Evolutionary conservation across 2,329 filamentous ascomycete genomes (phyloP).

Genomic region (Diaporthe nobilis): DNA sequence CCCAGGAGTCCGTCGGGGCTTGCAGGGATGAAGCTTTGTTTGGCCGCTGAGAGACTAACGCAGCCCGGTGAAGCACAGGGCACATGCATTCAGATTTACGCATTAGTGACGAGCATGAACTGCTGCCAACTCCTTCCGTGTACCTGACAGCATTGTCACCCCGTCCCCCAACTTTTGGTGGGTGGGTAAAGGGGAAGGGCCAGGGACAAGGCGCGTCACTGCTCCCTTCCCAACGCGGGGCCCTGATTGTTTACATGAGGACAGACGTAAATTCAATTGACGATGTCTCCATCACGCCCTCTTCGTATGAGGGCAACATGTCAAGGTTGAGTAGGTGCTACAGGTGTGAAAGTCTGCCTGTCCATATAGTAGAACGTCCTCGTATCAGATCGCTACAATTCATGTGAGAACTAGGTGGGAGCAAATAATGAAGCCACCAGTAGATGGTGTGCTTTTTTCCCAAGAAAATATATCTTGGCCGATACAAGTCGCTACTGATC

Average conservation of each 20-base stretch:
- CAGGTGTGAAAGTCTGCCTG: neutral
- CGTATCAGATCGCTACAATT: neutral
- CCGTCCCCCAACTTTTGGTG: neutral
- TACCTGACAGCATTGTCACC: neutral
- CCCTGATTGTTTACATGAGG: neutral
- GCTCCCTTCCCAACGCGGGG: neutral
- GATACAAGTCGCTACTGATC: too few relatives aligned
- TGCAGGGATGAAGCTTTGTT: constrained; percentile 34
- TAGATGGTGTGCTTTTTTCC: neutral
- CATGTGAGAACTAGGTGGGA: neutral
- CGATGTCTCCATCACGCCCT: neutral
- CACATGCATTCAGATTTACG: neutral
- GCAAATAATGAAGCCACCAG: neutral
- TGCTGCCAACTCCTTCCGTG: neutral
- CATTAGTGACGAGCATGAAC: constrained; percentile 14
- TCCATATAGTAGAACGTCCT: neutral
- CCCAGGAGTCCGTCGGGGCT: neutral
- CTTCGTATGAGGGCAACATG: neutral
- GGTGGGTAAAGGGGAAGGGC: neutral
- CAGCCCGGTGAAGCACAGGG: neutral
- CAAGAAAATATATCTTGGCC: neutral
- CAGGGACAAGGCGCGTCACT: neutral
- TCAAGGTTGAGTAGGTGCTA: neutral
- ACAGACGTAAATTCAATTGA: neutral
- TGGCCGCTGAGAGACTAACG: neutral